Evolutionary conservation across 139 green algal species (phyloP).

Genomic region (Haematococcus sp.): DNA sequence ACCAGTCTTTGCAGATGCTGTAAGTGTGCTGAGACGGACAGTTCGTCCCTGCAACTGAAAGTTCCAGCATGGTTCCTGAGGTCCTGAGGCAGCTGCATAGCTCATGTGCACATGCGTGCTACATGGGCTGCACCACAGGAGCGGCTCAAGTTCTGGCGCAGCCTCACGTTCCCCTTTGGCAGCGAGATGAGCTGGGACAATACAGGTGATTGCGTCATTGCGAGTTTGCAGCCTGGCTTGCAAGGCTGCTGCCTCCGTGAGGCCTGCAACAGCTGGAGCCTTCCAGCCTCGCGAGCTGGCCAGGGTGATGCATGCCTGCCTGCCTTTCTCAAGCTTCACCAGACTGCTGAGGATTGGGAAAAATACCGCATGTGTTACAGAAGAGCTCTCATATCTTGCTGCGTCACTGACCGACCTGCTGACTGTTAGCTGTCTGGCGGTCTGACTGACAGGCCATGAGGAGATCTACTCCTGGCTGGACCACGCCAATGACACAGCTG

Average conservation of each 20-base stretch:
- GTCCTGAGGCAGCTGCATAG: neutral
- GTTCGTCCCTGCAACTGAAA: neutral
- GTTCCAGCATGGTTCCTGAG: constrained; percentile 2
- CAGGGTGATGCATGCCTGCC: too few relatives aligned
- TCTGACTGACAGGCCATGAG: constrained; percentile 8
- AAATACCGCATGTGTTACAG: too few relatives aligned
- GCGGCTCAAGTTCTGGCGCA: constrained; percentile 14
- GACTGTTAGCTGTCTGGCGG: neutral
- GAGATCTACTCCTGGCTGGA: constrained; percentile 19
- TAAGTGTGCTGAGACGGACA: neutral
- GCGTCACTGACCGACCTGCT: too few relatives aligned
- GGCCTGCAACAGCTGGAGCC: too few relatives aligned
- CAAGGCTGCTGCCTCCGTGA: too few relatives aligned
- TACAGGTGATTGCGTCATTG: neutral
- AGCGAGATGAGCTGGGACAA: constrained; percentile 26
- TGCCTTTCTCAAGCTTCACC: too few relatives aligned
- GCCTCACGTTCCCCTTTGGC: constrained; percentile 20
- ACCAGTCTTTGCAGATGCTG: too few relatives aligned
- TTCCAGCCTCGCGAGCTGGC: too few relatives aligned
- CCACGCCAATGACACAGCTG: neutral
- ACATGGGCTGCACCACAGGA: neutral
- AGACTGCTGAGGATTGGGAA: too few relatives aligned
- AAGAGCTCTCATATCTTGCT: too few relatives aligned
- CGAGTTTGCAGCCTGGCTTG: neutral
- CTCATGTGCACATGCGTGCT: neutral